Base-by-base conservation (phyloP, 2,329 filamentous ascomycete species). In the Corinectria fuckeliana region DNA sequence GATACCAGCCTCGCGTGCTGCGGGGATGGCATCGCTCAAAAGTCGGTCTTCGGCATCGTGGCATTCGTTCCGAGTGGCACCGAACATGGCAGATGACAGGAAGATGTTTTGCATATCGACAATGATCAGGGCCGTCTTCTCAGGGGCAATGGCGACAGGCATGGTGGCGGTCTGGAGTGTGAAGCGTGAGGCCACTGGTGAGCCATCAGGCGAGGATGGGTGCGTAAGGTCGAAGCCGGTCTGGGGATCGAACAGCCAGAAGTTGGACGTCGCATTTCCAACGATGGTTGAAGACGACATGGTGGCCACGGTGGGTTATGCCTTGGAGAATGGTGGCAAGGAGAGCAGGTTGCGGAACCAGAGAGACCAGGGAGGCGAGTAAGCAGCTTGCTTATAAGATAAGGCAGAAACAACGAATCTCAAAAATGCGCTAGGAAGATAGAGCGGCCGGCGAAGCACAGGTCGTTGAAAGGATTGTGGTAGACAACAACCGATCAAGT, bases 61-160 rank as follows among this genome's bases (percentile, higher is more conserved):
- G 13, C 16, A 5, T 20, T 20, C 38, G 16, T 13, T 13, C 16
- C 38, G 38, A 18, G 38, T 42, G 5, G 38, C 7, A n/a, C 7
- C 38, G 16, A 42, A 20, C 38, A 42, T 42, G 38, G 30, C 21
- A 26, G 34, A 38, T 3, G 47, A 48, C 71, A 49, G 66, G 74
- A 25, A 32, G 32, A 13, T 13, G 32, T 34, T 34, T n/a, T 34
- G 32, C 32, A 34, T 34, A 13, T 34, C 32, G 9, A 34, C 3
- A 13, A 34, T 14, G 13, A 34, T 13, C 10, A 34, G n/a, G 13
- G 32, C 32, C 10, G 32, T 34, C 32, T 34, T 34, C 14, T 21
- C 16, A 26, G 41, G 41, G 11, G 16, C 11, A n/a, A 45, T 45
- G 41, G 21, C 26, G 16, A 45, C 25, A 8, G 41, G 41, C 4